A percentile compares a stretch with the other conserved stretches of the same genome.
Conservation (phyloP, 495 filamentous ascomycete species). For the Lasiosphaeriaceae sp. region DNA sequence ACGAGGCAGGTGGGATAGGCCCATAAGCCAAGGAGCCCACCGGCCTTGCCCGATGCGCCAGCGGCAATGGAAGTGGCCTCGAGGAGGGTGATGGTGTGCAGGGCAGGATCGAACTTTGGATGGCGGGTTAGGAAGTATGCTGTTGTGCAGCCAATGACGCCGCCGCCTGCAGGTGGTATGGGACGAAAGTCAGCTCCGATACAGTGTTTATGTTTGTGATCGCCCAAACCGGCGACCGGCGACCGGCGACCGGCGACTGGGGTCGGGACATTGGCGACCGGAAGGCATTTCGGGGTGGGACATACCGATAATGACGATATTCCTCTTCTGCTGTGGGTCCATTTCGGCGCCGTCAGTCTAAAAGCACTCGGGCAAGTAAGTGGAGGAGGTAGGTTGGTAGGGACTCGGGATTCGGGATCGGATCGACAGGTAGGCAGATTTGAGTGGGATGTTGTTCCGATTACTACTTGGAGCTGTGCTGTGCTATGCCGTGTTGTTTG, state of each 20-base stretch:
- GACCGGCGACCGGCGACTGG: neutral
- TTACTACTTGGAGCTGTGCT: no score
- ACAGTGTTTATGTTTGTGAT: neutral
- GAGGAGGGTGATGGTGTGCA: slow-evolving; percentile 79
- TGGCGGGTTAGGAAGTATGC: slow-evolving; percentile 94
- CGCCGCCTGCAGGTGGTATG: slow-evolving; percentile 60
- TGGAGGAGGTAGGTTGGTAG: no score
- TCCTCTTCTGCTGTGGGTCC: slow-evolving; percentile 38
- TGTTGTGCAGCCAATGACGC: slow-evolving; percentile 90
- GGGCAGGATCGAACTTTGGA: slow-evolving; percentile 69
- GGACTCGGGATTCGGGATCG: no score
- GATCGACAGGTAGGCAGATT: no score
- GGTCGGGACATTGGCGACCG: no score
- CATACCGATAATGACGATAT: slow-evolving; percentile 70
- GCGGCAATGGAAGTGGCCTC: slow-evolving; percentile 87
- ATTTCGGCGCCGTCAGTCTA: slow-evolving; percentile 3
- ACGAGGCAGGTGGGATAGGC: slow-evolving; percentile 86
- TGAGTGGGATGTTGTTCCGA: no score
- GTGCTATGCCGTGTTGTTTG: no score
- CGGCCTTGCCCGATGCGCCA: slow-evolving; percentile 92
- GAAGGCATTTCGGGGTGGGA: neutral
- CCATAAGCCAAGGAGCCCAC: slow-evolving; percentile 87
- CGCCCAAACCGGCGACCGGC: no score
- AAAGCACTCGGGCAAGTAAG: no score
- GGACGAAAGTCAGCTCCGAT: neutral